Evolutionary conservation across 2,329 filamentous ascomycete species (phyloP).

Genomic region (Talaromyces piceae): DNA sequence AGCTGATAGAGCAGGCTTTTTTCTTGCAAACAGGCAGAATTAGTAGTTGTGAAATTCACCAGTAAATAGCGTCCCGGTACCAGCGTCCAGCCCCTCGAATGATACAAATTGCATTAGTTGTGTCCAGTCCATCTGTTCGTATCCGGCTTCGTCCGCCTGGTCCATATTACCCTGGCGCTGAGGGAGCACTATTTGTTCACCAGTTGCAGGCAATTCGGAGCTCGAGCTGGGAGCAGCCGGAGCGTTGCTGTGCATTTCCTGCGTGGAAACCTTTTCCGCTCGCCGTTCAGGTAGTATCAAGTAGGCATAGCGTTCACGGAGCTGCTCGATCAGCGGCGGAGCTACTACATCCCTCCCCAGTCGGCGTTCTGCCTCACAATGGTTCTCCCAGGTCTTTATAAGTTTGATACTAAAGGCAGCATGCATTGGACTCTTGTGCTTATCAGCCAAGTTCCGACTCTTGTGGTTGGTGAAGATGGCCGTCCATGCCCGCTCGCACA

Average conservation of each 20-base stretch:
- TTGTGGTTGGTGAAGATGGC: constrained; percentile 51
- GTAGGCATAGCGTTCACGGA: background rate
- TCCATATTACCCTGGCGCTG: background rate
- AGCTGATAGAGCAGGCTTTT: no score
- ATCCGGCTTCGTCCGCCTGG: background rate
- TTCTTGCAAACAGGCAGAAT: background rate
- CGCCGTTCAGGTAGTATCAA: background rate
- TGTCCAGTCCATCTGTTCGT: constrained; percentile 11
- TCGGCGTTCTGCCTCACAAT: constrained; percentile 42
- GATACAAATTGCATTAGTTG: constrained; percentile 10
- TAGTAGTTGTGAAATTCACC: background rate
- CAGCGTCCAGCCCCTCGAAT: constrained; percentile 8
- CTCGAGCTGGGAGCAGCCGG: background rate
- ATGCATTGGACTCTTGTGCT: constrained; percentile 51
- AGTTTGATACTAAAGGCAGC: constrained; percentile 52
- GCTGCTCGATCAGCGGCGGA: background rate
- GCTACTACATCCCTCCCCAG: constrained; percentile 30
- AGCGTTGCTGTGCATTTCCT: no score
- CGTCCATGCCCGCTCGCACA: constrained; percentile 53
- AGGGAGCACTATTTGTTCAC: background rate
- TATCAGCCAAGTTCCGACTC: constrained; percentile 43
- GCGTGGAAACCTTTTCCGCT: background rate
- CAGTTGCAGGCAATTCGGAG: background rate
- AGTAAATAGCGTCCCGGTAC: background rate
- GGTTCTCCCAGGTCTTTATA: constrained; percentile 56